Evolutionary conservation across 495 filamentous ascomycete genomes (phyloP).

Genomic region (Lepidopterella palustris): DNA sequence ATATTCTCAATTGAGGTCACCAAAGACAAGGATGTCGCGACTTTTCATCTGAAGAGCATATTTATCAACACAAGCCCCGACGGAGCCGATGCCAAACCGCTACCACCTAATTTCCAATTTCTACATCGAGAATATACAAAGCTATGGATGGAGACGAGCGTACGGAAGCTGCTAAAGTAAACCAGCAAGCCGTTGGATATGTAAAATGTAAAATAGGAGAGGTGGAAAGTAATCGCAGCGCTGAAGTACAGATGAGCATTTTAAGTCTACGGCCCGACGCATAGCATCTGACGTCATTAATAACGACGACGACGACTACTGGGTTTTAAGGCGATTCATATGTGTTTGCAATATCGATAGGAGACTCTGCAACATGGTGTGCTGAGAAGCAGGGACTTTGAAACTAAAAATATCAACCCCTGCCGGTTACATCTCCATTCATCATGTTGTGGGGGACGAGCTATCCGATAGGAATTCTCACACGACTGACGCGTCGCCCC

Average conservation of each 20-base stretch:
- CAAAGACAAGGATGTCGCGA: slow-evolving; percentile 24
- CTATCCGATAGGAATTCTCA: not conserved
- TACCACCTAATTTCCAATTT: slow-evolving; percentile 20
- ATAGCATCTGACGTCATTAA: too few relatives aligned
- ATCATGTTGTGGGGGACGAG: not conserved
- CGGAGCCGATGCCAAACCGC: slow-evolving; percentile 14
- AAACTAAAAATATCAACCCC: not conserved
- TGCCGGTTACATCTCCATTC: not conserved
- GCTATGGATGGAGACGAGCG: slow-evolving; percentile 29
- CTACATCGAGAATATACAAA: slow-evolving; percentile 26
- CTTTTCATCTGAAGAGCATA: slow-evolving; percentile 28
- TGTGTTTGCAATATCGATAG: too few relatives aligned
- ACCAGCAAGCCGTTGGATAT: not conserved
- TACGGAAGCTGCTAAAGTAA: slow-evolving; percentile 22
- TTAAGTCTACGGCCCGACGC: too few relatives aligned
- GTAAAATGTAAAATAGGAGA: not conserved
- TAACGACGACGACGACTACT: not conserved
- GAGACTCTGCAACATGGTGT: too few relatives aligned
- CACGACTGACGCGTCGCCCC: not conserved
- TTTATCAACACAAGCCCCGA: slow-evolving; percentile 26
- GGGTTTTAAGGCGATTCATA: not conserved
- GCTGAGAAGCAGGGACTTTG: not conserved
- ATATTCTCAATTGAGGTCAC: slow-evolving; percentile 28
- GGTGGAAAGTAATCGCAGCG: not conserved
- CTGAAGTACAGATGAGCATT: not conserved